Evolutionary conservation across 495 filamentous ascomycete species (phyloP).

Genomic region (Neurospora sublineolata): DNA sequence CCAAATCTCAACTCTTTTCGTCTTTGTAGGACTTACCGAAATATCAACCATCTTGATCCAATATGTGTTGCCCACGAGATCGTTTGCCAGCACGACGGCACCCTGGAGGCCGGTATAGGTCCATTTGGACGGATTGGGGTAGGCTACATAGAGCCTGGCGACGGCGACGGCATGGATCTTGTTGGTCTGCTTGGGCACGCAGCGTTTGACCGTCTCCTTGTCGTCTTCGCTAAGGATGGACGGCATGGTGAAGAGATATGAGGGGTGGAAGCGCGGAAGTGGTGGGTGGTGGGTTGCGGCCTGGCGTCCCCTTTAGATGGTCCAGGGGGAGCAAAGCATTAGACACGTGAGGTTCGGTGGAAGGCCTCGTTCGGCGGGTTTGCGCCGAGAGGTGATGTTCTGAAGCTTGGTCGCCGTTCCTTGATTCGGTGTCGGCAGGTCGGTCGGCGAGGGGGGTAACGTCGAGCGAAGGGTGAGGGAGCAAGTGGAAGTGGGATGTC

Average conservation of each 20-base stretch:
- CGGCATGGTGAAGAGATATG: conserved; percentile 49
- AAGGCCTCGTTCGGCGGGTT: background rate
- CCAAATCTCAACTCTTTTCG: background rate
- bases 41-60: conserved; percentile 97
- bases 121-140: conserved; percentile 81
- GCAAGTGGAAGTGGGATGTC: background rate
- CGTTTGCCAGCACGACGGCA: conserved; percentile 85
- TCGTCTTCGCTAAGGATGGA: conserved; percentile 83
- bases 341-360: background rate
- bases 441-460: background rate
- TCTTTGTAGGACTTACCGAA: conserved; percentile 50
- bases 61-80: conserved; percentile 86
- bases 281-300: conserved; percentile 1
- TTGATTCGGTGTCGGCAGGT: background rate
- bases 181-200: conserved; percentile 82
- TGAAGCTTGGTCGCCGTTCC: background rate
- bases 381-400: background rate
- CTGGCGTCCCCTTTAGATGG: conserved; percentile 2
- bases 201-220: conserved; percentile 84
- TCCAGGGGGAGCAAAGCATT: conserved; percentile 1
- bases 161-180: conserved; percentile 92
- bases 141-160: conserved; percentile 85
- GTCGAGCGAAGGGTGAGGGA: background rate
- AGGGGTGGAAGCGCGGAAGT: background rate
- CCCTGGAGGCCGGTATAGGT: conserved; percentile 89